Evolutionary conservation across 2,329 filamentous ascomycete genomes (phyloP).

Genomic region (Colletotrichum sp.): DNA sequence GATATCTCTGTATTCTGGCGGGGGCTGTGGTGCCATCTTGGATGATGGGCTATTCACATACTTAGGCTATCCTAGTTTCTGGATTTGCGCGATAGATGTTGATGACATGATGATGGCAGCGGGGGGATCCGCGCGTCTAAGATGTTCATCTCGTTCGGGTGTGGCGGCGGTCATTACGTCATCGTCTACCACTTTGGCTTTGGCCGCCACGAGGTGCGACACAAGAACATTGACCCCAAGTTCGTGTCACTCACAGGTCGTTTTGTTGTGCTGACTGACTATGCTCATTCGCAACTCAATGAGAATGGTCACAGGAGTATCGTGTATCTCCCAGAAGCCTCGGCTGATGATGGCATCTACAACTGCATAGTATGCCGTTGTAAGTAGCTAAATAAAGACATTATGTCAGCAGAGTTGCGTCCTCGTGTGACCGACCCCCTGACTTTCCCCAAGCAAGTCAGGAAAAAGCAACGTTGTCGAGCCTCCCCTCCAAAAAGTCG

Average conservation of each 20-base stretch:
- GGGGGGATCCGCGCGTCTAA: neutral
- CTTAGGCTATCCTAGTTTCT: neutral
- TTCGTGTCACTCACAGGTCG: too few relatives aligned
- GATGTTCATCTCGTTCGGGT: neutral
- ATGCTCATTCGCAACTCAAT: too few relatives aligned
- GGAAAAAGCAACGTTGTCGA: neutral
- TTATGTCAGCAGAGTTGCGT: neutral
- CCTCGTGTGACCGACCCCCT: neutral
- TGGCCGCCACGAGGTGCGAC: too few relatives aligned
- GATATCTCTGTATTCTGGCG: neutral
- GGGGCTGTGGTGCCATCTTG: neutral
- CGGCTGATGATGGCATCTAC: too few relatives aligned
- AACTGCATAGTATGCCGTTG: neutral
- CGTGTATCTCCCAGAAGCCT: too few relatives aligned
- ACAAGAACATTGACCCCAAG: too few relatives aligned
- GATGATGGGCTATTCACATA: neutral
- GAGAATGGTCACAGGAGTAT: too few relatives aligned
- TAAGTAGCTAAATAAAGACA: neutral
- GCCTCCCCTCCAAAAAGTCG: neutral
- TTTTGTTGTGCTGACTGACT: too few relatives aligned
- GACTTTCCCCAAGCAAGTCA: neutral
- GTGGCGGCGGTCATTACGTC: constrained; percentile 1
- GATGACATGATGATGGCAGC: neutral
- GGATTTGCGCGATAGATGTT: neutral
- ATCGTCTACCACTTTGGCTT: neutral